These are phyloP conservation scores for Pelargonium fulgidum DNA, from an alignment of 441 rosid species.

Conservation along the genomic window DNA sequence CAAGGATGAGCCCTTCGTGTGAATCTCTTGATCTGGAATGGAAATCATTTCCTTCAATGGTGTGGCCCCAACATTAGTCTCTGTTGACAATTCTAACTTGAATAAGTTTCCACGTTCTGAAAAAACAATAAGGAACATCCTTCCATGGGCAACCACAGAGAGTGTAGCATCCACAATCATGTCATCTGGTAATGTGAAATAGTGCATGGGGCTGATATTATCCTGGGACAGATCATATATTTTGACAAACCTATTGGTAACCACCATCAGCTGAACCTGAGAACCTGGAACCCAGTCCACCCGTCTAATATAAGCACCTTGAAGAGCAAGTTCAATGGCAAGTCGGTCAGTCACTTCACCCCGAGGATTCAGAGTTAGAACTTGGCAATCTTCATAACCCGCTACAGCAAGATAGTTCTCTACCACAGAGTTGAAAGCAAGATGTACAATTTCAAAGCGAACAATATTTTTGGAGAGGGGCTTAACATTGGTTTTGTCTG, in stretches of 20 bases:
- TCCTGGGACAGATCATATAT: slow-evolving; percentile 98
- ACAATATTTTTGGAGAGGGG: slow-evolving; percentile 95
- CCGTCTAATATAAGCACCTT: slow-evolving; percentile 89
- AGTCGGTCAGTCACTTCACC: slow-evolving; percentile 99
- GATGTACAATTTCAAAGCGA: slow-evolving; percentile 98
- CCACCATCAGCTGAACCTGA: slow-evolving; percentile 94
- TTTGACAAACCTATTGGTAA: slow-evolving; percentile 90
- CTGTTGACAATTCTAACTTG: slow-evolving; percentile 71
- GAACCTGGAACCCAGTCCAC: slow-evolving; percentile 99
- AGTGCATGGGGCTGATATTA: slow-evolving; percentile 92
- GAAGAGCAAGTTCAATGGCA: slow-evolving; percentile 95
- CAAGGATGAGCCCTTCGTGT: slow-evolving; percentile 82
- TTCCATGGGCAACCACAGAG: slow-evolving; percentile 75
- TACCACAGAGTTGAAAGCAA: slow-evolving; percentile 68
- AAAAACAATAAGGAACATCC: slow-evolving; percentile 82
- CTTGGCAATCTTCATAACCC: slow-evolving; percentile 99
- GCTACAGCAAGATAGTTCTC: slow-evolving; percentile 99
- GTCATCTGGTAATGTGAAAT: slow-evolving; percentile 80
- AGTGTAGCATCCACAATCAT: slow-evolving; percentile 89
- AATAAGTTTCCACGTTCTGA: slow-evolving; percentile 83
- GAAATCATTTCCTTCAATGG: slow-evolving; percentile 76
- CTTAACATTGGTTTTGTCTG: slow-evolving; percentile 96
- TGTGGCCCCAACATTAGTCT: slow-evolving; percentile 82
- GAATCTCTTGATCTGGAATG: slow-evolving; percentile 58
- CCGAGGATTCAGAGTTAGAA: slow-evolving; percentile 88